A percentile compares a stretch with the other conserved stretches of the same genome.
Conservation (phyloP, 2,329 filamentous ascomycete genomes). For the Ramularia collo-cygni region DNA sequence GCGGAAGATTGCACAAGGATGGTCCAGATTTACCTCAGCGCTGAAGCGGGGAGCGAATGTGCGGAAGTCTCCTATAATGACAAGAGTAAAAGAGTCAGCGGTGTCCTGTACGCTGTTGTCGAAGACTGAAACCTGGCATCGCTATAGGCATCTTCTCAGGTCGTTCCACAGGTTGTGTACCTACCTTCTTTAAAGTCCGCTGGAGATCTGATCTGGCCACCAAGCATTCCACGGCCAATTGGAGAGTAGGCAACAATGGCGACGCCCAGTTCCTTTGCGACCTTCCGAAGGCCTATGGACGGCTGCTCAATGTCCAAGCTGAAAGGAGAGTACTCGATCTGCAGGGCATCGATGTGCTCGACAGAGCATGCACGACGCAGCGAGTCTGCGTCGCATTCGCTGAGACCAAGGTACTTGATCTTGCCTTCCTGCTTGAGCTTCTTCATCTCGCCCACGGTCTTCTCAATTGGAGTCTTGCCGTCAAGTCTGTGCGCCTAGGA, state of each 20-base stretch:
- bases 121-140: too few relatives aligned
- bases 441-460: constrained; percentile 45
- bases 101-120: too few relatives aligned
- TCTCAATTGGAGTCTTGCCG: constrained; percentile 39
- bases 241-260: constrained; percentile 53
- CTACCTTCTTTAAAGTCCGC: constrained; percentile 42
- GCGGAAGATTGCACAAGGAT: not conserved
- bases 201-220: constrained; percentile 41
- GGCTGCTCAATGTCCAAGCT: constrained; percentile 52
- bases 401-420: constrained; percentile 52
- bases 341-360: constrained; percentile 45
- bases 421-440: constrained; percentile 48
- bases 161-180: too few relatives aligned
- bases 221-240: constrained; percentile 53
- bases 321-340: constrained; percentile 47
- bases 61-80: too few relatives aligned
- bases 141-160: too few relatives aligned
- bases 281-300: constrained; percentile 44
- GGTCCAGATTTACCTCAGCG: constrained; percentile 28
- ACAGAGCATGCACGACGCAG: constrained; percentile 47
- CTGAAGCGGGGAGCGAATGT: constrained; percentile 42
- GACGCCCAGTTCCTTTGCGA: constrained; percentile 53
- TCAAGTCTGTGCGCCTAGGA: constrained; percentile 39
- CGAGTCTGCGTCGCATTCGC: constrained; percentile 44
- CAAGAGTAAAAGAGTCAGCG: too few relatives aligned